These are phyloP conservation scores for Phragmites australis DNA, from an alignment of 176 grass and related monocot genomes.

Conservation along the genomic window DNA sequence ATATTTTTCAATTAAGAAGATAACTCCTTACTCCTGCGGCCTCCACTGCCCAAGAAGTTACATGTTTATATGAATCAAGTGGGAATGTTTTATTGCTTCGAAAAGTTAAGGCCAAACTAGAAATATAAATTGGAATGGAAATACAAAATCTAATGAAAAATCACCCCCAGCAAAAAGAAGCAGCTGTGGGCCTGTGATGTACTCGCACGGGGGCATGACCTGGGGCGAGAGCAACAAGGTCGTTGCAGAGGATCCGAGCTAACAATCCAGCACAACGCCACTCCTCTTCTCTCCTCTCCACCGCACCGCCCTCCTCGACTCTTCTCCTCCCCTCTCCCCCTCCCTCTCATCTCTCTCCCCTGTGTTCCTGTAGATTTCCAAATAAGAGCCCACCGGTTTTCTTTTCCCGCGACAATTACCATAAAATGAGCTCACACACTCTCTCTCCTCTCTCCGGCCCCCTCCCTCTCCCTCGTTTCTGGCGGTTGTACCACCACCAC, in stretches of 20 bases:
- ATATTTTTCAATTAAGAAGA: too few relatives aligned
- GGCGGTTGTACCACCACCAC: not conserved
- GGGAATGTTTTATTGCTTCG: too few relatives aligned
- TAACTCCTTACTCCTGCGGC: too few relatives aligned
- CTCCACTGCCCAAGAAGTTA: too few relatives aligned
- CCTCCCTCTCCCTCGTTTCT: not conserved
- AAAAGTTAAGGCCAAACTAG: not conserved
- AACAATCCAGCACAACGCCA: not conserved
- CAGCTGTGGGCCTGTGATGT: conserved; percentile 22
- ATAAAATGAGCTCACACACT: conserved; percentile 49
- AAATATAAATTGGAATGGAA: not conserved
- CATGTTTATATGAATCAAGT: too few relatives aligned
- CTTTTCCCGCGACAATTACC: conserved; percentile 61
- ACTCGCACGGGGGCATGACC: conserved; percentile 30
- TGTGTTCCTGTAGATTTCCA: conserved; percentile 37
- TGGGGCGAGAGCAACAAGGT: conserved; percentile 19
- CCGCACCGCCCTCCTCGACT: not conserved
- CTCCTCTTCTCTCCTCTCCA: conserved; percentile 3
- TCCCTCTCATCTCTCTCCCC: not conserved
- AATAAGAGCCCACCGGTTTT: conserved; percentile 54
- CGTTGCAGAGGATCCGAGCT: conserved; percentile 40
- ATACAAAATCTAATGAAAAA: not conserved
- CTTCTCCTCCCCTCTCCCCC: not conserved
- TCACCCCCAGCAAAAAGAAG: not conserved
- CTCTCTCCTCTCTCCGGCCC: conserved; percentile 9